Evolutionary conservation across 2,329 filamentous ascomycete genomes (phyloP), one percentile per base, ranked within the genome.

Genomic region (Alternaria infectoria): DNA sequence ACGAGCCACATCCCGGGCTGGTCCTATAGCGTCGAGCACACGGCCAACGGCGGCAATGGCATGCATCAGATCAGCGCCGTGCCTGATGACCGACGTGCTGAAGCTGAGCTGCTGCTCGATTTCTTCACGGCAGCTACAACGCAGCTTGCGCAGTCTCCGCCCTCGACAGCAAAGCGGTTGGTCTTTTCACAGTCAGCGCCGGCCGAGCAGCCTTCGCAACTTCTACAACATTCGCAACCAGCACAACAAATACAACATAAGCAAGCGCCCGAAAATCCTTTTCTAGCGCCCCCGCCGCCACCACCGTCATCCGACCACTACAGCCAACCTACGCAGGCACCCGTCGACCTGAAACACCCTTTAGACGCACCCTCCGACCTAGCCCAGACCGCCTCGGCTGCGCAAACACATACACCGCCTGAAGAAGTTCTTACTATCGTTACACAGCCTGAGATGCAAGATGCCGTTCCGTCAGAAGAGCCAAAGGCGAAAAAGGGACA

Each of bases 41-140:
- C 76, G 74, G 69, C 70, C 17, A 76, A 81, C 59, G 73, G 67
- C 59, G 76, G 75, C 55, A 69, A 65, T 63, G 74, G 74, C 72
- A 72, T 78, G 68, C 73, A 75, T 57, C 74, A 74, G 52, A 64
- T 17, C 65, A 68, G 74, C n/a, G 78, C 79, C 32, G 76, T 80
- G 43, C 74, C 58, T 58, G 71, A 61, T 28, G 67, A 76, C 62
- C 75, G 77, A 49, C 67, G 82, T 10, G 83, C 83, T 43, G 83
- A 84, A 60, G 83, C 83, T 21, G 81, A 82, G 61, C 68, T 84
- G 64, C 77, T 84, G 52, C 74, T 84, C 46, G 81, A 82, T 67
- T 83, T 84, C 64, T 76, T 74, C 54, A 71, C 69, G 9, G 73
- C 69, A 59, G 74, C 76, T 9, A 73, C 74, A 40, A 40, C 36